phyloP scores from a whole-genome alignment of 345 rosid species.

The Crucihimalaya himalaica region DNA sequence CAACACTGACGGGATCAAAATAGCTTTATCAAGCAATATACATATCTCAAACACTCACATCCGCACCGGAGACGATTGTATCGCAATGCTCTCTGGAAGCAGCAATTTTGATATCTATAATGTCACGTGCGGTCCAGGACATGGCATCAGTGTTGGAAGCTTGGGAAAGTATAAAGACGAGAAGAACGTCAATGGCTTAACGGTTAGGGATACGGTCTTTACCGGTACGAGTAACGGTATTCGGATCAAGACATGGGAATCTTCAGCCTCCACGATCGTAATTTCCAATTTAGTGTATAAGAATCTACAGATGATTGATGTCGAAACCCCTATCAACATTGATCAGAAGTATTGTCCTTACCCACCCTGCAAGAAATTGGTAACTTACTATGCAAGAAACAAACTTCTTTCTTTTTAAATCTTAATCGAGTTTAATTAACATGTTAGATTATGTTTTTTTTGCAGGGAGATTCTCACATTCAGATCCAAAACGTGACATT shows the following conservation, averaged over 20 bases:
- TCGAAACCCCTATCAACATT: constrained; percentile 14
- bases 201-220: constrained; percentile 7
- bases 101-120: constrained; percentile 43
- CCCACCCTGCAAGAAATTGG: background rate
- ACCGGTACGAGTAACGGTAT: constrained; percentile 16
- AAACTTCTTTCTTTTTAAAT: background rate
- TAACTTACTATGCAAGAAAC: constrained; percentile 16
- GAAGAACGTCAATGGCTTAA: background rate
- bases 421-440: background rate
- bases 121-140: constrained; percentile 72
- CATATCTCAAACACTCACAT: constrained; percentile 44
- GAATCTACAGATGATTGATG: constrained; percentile 29
- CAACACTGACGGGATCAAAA: constrained; percentile 54
- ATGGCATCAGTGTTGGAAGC: constrained; percentile 55
- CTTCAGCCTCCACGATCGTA: background rate
- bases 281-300: background rate
- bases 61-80: constrained; percentile 65
- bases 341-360: constrained; percentile 34
- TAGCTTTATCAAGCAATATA: constrained; percentile 51
- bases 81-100: constrained; percentile 54
- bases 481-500: constrained; percentile 35
- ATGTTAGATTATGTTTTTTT: background rate
- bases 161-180: constrained; percentile 10
- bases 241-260: constrained; percentile 34
- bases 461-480: constrained; percentile 33